Percentiles rank a stretch among this genome's conserved stretches.
Evolutionary conservation across 805 yeast species (phyloP).

Genomic region (Suhomyces pyralidae): DNA sequence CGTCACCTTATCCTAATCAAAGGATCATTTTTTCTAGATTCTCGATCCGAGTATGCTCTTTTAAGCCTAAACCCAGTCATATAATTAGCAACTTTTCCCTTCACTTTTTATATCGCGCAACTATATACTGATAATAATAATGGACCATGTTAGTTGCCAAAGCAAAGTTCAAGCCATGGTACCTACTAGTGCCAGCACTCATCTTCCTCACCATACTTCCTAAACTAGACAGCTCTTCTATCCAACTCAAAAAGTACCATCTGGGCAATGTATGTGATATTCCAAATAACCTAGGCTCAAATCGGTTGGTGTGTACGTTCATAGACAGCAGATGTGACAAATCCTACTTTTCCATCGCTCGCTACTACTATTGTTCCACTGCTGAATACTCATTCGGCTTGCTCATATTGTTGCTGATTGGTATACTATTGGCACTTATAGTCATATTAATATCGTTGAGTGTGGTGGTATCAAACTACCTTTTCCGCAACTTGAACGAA

Average conservation of each 20-base stretch:
- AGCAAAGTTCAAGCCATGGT: constrained; percentile 1
- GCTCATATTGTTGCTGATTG: constrained; percentile 9
- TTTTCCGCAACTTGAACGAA: constrained; percentile 29
- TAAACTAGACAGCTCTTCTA: not conserved
- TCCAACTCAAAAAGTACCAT: not conserved
- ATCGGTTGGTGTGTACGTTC: constrained; percentile 13
- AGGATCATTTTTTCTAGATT: not conserved
- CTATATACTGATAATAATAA: not conserved
- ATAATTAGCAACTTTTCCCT: not conserved
- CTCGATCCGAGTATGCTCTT: not conserved
- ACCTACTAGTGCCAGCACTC: not conserved
- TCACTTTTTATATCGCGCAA: not conserved
- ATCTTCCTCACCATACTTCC: not conserved
- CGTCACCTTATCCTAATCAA: not conserved
- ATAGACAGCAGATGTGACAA: constrained; percentile 20
- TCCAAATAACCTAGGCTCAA: not conserved
- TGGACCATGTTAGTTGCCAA: not conserved
- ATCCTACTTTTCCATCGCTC: constrained; percentile 26
- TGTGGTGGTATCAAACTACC: constrained; percentile 32
- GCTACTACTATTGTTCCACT: constrained; percentile 26
- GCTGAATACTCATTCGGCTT: constrained; percentile 13
- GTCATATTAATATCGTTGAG: constrained; percentile 26
- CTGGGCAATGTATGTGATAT: constrained; percentile 1
- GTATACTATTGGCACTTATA: constrained; percentile 10
- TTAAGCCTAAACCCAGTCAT: not conserved